Evolutionary conservation across 2,329 filamentous ascomycete species (phyloP), one percentile per base, ranked within the genome.

Genomic region (Aureobasidium sp.): DNA sequence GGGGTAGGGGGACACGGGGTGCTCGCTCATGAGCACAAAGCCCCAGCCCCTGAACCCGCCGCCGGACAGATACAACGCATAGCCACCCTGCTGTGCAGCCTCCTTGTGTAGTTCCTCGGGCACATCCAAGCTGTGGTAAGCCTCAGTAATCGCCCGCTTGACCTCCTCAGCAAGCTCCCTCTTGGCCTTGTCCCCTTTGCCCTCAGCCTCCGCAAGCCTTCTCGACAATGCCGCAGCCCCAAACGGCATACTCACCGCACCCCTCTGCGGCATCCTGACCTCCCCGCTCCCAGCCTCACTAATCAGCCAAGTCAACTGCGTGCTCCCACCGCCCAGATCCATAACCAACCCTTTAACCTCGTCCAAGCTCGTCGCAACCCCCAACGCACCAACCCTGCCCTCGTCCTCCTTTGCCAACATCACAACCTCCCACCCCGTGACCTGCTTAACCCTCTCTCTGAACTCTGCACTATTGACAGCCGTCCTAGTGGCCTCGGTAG

Each of bases 41-140:
- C 91, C 92, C 79, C 95, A 96, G 17, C 92, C 92, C 37, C 92
- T 80, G 70, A 96, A 95, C 0, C 92, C 92, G 25, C 92, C 92
- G 45, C 92, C 92, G 64, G 89, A 95, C 61, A 96, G 84, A 70
- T 92, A 96, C 9, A 96, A 78, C 35, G 87, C 84, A 61, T 91
- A 78, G 4, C 81, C 81, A 1, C 76, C 77, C 1, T 76, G 67
- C 8, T 71, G 67, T 29, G 75, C 71, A 15, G 78, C 76, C 21
- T 73, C 67, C 13, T 78, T 69, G 1, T 77, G 64, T 6, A 85
- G 72, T 17, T 78, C 74, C 13, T 74, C 69, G 0, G 92, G 83
- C 0, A 88, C 73, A 6, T 78, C 73, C 4, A 89, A 17, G 75
- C 71, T 65, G 0, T 59, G 59, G 47, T 69, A 73, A 1, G 70